These are phyloP conservation scores for Aquilaria malaccensis DNA, from an alignment of 345 rosid species.

Conservation along the genomic window DNA sequence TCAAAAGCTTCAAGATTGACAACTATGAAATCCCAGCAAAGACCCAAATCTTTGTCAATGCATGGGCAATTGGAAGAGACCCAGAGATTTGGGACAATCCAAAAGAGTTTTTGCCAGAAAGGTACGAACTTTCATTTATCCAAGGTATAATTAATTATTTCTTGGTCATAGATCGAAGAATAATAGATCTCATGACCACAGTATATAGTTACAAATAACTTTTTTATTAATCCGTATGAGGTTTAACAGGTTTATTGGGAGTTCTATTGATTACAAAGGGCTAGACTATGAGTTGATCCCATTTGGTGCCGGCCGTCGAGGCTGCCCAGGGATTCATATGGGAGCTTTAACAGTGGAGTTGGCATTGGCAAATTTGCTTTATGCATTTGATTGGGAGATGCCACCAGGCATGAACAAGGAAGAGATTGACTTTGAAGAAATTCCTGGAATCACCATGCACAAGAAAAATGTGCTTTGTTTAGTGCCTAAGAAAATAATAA, in stretches of 20 bases:
- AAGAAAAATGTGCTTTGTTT: slow-evolving; percentile 12
- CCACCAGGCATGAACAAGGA: slow-evolving; percentile 8
- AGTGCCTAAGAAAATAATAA: slow-evolving; percentile 2
- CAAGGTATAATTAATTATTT: too few species aligned
- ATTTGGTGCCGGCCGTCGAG: slow-evolving; percentile 22
- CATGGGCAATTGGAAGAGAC: slow-evolving; percentile 32
- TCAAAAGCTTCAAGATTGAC: slow-evolving; percentile 9
- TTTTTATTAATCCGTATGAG: background rate
- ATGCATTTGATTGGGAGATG: slow-evolving; percentile 14
- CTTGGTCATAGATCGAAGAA: too few species aligned
- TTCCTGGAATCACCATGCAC: slow-evolving; percentile 4
- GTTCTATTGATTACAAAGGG: slow-evolving; percentile 19
- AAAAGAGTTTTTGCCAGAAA: slow-evolving; percentile 6
- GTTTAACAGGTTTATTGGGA: slow-evolving; percentile 12
- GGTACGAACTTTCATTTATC: too few species aligned
- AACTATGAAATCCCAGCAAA: slow-evolving; percentile 24
- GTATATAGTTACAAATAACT: too few species aligned
- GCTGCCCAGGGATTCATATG: slow-evolving; percentile 22
- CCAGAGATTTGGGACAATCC: slow-evolving; percentile 23
- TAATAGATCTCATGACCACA: too few species aligned
- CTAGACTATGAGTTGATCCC: slow-evolving; percentile 19
- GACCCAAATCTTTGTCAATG: slow-evolving; percentile 21
- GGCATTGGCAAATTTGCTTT: slow-evolving; percentile 8
- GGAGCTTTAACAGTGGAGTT: slow-evolving; percentile 15
- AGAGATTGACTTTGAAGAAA: slow-evolving; percentile 8